Evolutionary conservation across 2,329 filamentous ascomycete genomes (phyloP).

Genomic region (Cadophora gregata): DNA sequence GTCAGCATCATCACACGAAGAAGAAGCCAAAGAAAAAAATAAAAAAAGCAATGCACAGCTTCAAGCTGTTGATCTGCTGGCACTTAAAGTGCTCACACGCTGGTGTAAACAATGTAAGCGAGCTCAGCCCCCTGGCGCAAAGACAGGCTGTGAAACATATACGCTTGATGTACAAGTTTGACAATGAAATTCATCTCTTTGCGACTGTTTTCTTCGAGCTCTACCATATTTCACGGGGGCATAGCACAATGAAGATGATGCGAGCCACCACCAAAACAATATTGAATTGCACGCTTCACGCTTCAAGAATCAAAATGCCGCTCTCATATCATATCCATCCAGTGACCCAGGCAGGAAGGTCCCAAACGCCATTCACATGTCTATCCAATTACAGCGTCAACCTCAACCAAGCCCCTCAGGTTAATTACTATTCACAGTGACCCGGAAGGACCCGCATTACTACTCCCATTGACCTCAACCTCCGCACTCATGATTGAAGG

Average conservation of each 20-base stretch:
- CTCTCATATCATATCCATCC: conserved; percentile 1
- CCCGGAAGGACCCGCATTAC: conserved; percentile 10
- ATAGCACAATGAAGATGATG: not conserved
- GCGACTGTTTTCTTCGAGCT: no score
- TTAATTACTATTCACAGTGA: conserved; percentile 9
- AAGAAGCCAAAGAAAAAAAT: no score
- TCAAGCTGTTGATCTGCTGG: no score
- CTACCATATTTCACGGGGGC: no score
- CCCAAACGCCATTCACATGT: conserved; percentile 1
- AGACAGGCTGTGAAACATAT: no score
- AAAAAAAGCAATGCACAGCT: no score
- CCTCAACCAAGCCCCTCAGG: not conserved
- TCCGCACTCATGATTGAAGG: conserved; percentile 16
- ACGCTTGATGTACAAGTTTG: no score
- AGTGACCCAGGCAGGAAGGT: not conserved
- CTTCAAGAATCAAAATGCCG: conserved; percentile 9
- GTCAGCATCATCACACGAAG: no score
- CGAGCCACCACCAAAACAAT: not conserved
- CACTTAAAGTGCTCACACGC: no score
- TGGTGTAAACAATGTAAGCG: no score
- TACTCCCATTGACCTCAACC: conserved; percentile 22
- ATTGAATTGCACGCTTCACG: conserved; percentile 8
- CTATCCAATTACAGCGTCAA: conserved; percentile 13
- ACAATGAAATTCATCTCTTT: no score
- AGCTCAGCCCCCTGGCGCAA: no score